Base-by-base conservation (phyloP, 371 early-diverging fungal genomes). In the Batkoa obscura region DNA sequence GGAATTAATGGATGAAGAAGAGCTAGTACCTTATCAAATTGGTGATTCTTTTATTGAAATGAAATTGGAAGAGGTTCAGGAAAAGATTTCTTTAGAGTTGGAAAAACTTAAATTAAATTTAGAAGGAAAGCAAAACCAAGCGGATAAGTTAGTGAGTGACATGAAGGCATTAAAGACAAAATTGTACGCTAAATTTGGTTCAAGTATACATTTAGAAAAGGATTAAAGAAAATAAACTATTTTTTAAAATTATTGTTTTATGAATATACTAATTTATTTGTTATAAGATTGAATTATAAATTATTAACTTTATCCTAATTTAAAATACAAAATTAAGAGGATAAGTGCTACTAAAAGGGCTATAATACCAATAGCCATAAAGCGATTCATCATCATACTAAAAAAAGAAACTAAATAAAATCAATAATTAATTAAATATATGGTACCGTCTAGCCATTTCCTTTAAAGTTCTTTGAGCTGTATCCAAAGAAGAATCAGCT, bases 1-100 rank as follows among this genome's bases (percentile, higher is more conserved):
- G 1, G 94, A 96, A 67, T 72, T 96, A 9, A 80, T 81, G 0
- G 94, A 94, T 63, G 94, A 94, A 62, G 91, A 90, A 57, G 90
- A 90, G 53, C 69, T 72, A 32, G 76, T 83, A 50, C 69, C 43
- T 72, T 81, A 67, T 58, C 55, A 17, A 17, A 74, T 93, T 58
- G 96, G 94, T 30, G 94, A 94, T 61, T 73, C 86, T 0, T 94
- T 86, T 70, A 74, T 92, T 31, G 74, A 79, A 54, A 59, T 90
- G n/a, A 58, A 82, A 2, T 72, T 88, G 17, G 76, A 80, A 3
- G 75, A 81, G 33, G 88, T 82, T 17, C 75, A 83, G 64, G 78
- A 79, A 39, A 76, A 84, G 8, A 70, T 87, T 3, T 74, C 73
- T 58, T 70, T 67, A 50, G 85, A 87, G 4, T 65, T 74, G 35